Evolutionary conservation across 371 early-diverging fungal species (phyloP).

Genomic region (Phascolomyces articulosus): DNA sequence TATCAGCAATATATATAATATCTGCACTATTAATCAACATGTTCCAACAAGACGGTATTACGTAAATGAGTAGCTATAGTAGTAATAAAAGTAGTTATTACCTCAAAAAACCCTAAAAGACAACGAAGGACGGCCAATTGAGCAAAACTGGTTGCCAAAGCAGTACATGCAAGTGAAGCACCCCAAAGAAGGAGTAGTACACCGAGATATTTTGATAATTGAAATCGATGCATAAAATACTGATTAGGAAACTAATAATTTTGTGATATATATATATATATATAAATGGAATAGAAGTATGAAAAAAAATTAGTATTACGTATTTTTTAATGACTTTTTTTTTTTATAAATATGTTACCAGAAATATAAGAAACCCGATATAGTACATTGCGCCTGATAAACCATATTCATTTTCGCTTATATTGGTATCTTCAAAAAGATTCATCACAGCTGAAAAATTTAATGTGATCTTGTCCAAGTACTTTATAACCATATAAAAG

Average conservation of each 20-base stretch:
- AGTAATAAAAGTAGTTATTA: no score
- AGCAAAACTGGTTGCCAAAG: conserved; percentile 29
- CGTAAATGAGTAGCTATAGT: no score
- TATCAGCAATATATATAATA: no score
- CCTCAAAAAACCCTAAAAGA: conserved; percentile 35
- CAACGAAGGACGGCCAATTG: conserved; percentile 32
- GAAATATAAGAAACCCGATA: conserved; percentile 13
- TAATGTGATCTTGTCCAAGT: conserved; percentile 10
- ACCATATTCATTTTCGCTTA: conserved; percentile 10
- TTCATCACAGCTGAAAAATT: conserved; percentile 9
- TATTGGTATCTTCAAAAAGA: conserved; percentile 9
- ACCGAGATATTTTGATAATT: conserved; percentile 33
- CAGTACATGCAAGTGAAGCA: conserved; percentile 23
- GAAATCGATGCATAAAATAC: conserved; percentile 31
- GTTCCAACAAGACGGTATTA: no score
- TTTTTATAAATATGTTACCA: no score
- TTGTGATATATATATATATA: no score
- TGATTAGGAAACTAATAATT: no score
- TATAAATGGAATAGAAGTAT: no score
- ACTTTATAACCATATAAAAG: background rate
- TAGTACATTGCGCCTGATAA: conserved; percentile 17
- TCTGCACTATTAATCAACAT: no score
- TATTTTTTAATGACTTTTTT: no score
- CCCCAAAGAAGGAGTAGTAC: conserved; percentile 35
- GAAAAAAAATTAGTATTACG: no score